Conservation (phyloP, 202 grass and related monocot genomes). For the Setaria italica region DNA sequence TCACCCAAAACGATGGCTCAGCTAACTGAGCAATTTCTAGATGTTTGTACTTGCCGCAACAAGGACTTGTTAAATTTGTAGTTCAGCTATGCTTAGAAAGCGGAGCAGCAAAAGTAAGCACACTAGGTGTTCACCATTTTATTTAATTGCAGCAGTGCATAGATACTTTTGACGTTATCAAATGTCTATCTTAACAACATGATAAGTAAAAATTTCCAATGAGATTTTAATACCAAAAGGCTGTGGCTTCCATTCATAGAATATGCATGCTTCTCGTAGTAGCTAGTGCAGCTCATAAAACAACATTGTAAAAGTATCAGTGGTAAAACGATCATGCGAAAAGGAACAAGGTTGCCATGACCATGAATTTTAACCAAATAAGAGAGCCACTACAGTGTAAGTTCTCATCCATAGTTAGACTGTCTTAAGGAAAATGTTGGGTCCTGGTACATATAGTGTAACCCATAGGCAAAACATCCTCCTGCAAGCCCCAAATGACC, state of each 20-base stretch:
- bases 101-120: constrained; percentile 8
- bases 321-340: constrained; percentile 24
- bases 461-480: constrained; percentile 35
- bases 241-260: neutral
- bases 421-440: constrained; percentile 1
- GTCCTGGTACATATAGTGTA: neutral
- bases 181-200: constrained; percentile 21
- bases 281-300: constrained; percentile 19
- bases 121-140: neutral
- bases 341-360: neutral
- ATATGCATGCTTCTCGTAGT: neutral
- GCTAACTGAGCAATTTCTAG: constrained; percentile 45
- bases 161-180: neutral
- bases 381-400: neutral
- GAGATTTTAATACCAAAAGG: constrained; percentile 3
- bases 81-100: constrained; percentile 23
- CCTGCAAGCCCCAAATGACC: constrained; percentile 26
- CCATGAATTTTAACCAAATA: constrained; percentile 22
- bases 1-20: constrained; percentile 43
- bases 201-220: neutral
- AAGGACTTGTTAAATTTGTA: constrained; percentile 39
- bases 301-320: neutral
- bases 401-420: neutral
- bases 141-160: constrained; percentile 18
- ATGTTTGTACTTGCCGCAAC: constrained; percentile 40